These are phyloP conservation scores for Cydonia oblonga DNA, from an alignment of 331 rosid species.

Conservation along the genomic window DNA sequence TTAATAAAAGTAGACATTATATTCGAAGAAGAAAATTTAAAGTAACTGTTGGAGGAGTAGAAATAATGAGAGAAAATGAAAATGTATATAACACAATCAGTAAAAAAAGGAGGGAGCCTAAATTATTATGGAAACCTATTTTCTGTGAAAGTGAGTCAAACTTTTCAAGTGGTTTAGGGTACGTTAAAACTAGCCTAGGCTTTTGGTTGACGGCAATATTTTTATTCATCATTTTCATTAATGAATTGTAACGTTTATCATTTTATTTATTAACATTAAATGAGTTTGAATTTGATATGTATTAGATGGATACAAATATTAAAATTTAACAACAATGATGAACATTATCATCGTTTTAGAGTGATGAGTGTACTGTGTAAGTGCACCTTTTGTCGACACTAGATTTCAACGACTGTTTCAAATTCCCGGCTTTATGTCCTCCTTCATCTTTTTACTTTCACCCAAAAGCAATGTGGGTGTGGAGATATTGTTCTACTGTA, in stretches of 20 bases:
- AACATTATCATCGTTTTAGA: too few species aligned
- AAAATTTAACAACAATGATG: neutral
- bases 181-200: neutral
- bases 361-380: too few species aligned
- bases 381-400: too few species aligned
- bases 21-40: neutral
- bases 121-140: neutral
- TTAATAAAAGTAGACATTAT: too few species aligned
- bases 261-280: too few species aligned
- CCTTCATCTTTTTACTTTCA: neutral
- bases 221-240: too few species aligned
- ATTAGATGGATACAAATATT: too few species aligned
- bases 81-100: neutral
- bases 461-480: slow-evolving; percentile 16
- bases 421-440: slow-evolving; percentile 12
- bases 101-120: neutral
- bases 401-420: neutral
- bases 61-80: neutral
- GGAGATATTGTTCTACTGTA: neutral
- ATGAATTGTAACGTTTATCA: accelerated
- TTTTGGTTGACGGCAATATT: too few species aligned
- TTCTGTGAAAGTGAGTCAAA: neutral
- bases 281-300: too few species aligned
- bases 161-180: neutral
- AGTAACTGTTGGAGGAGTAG: neutral